These are phyloP conservation scores for Nectriaceae sp. DNA, from an alignment of 2,329 filamentous ascomycete genomes.

Conservation along the genomic window DNA sequence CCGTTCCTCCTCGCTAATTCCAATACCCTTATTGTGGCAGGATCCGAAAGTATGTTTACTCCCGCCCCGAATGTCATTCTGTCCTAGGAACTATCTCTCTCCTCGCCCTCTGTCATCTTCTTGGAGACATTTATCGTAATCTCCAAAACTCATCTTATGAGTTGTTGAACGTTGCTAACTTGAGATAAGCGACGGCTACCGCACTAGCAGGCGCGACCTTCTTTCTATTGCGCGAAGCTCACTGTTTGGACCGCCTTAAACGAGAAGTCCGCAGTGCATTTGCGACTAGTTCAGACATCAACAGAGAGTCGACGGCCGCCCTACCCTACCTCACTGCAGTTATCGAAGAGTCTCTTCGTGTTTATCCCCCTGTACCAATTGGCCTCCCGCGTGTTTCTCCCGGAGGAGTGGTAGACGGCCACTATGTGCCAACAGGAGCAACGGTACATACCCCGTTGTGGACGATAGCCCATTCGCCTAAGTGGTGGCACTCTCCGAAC, in stretches of 20 bases:
- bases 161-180: constrained; percentile 2
- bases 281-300: constrained; percentile 2
- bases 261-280: constrained; percentile 5
- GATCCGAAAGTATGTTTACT: too few relatives aligned
- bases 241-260: not conserved
- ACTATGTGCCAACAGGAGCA: constrained; percentile 6
- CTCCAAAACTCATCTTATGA: too few relatives aligned
- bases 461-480: not conserved
- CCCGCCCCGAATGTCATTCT: too few relatives aligned
- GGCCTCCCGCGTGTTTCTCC: constrained; percentile 2
- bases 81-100: too few relatives aligned
- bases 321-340: constrained; percentile 1
- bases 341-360: constrained; percentile 5
- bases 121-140: too few relatives aligned
- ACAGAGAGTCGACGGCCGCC: not conserved
- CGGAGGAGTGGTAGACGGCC: constrained; percentile 5
- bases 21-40: too few relatives aligned
- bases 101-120: too few relatives aligned
- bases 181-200: constrained; percentile 6
- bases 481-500: constrained; percentile 6
- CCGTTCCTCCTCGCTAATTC: too few relatives aligned
- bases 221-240: not conserved
- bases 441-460: constrained; percentile 4
- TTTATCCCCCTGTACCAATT: constrained; percentile 2
- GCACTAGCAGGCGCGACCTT: constrained; percentile 2